Conservation (phyloP, 2,329 filamentous ascomycete genomes). For the Cercospora citrullina region DNA sequence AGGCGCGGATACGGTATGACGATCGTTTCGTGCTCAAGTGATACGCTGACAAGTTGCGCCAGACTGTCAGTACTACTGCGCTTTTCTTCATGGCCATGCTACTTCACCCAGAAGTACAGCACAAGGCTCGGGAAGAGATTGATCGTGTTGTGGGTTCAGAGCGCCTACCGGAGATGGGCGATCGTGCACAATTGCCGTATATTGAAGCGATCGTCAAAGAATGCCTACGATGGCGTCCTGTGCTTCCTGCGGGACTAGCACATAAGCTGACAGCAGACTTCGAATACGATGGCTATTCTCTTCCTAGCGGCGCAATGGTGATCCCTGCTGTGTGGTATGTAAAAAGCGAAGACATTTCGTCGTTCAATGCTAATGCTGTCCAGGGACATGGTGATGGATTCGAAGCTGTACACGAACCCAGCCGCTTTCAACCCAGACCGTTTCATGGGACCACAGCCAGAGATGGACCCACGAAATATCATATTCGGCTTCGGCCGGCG, state of each 20-base stretch:
- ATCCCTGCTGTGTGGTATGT: slow-evolving; percentile 42
- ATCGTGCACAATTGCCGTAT: slow-evolving; percentile 39
- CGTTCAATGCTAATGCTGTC: background rate
- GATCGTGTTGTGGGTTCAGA: slow-evolving; percentile 36
- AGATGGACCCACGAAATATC: slow-evolving; percentile 23
- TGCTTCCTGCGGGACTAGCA: slow-evolving; percentile 36
- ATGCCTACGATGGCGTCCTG: slow-evolving; percentile 39
- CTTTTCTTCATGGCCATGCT: slow-evolving; percentile 40
- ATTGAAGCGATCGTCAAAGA: slow-evolving; percentile 39
- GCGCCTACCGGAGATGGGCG: slow-evolving; percentile 34
- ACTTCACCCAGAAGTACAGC: slow-evolving; percentile 34
- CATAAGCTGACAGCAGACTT: slow-evolving; percentile 48
- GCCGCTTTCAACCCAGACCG: slow-evolving; percentile 27
- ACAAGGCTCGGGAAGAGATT: slow-evolving; percentile 38
- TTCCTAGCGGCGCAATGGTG: slow-evolving; percentile 45
- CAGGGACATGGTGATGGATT: slow-evolving; percentile 10
- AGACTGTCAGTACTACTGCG: slow-evolving; percentile 30
- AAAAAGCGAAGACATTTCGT: no score
- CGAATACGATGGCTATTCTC: slow-evolving; percentile 42
- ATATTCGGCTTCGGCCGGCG: slow-evolving; percentile 28
- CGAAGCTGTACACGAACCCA: slow-evolving; percentile 9
- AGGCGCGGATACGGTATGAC: slow-evolving; percentile 43
- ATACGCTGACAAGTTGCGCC: background rate
- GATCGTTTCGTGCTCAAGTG: background rate
- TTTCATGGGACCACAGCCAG: slow-evolving; percentile 25